Base-by-base conservation (phyloP, 768 basidiomycete genomes). In the Stropharia rugosoannulata region DNA sequence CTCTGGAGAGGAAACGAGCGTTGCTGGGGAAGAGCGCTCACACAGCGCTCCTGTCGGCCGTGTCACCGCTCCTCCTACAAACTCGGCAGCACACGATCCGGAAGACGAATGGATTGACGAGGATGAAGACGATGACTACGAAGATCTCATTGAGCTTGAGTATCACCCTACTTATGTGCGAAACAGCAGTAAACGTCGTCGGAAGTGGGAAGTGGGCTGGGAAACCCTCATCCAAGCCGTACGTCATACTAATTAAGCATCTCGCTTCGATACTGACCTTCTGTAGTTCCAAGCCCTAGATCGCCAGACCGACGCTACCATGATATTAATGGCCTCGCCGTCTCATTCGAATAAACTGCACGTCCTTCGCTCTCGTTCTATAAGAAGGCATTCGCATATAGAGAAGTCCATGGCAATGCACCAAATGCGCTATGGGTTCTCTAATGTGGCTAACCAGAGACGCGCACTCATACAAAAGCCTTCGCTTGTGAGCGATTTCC, bases 191-290 rank as follows among this genome's bases (percentile, higher is more conserved):
- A 89, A 87, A 68, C 72, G 90, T 47, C 78, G 86, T 46, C 71
- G 87, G 52, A 77, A 83, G 54, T 93, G 88, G 86, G 89, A 90
- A 57, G 74, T 81, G 37, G 82, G 84, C 4, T 91, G 90, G 89
- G 88, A 91, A 55, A 79, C 80, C 19, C 71, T 93, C 27, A 76
- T 84, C 16, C 87, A 89, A 68, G 87, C 87, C 55, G 90, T 90
- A 64, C 65, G 80, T 72, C 39, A 13, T 42, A 48, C 47, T 10
- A 32, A 5, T 4, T 32, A 5, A 35, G 15, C 18, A 25, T 11
- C 18, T 9, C 51, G 41, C 53, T 16, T 12, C 36, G 5, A 42
- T 50, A 29, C 44, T 9, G 44, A 18, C 10, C 11, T 54, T 41
- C 22, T 59, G 35, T 58, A 93, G 90, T 87, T 93, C 77, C 86